Base-by-base conservation (phyloP, 805 yeast species). In the Wickerhamomyces hampshirensis region DNA sequence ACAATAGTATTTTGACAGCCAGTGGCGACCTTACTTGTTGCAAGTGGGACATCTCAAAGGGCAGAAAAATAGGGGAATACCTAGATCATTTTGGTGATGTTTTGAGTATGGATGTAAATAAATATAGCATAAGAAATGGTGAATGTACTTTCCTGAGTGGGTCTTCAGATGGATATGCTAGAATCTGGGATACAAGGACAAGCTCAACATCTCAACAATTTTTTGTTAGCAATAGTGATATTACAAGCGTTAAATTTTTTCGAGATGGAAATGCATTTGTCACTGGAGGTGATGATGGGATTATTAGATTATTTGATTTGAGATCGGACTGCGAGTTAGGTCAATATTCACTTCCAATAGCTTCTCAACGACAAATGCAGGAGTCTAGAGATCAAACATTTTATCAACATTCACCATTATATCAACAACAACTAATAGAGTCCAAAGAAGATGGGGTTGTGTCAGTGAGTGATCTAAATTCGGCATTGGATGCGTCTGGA, bases 21-120 rank as follows among this genome's bases (percentile, higher is more conserved):
- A 79, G 89, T 28, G 96, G 95, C 4, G 97, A 88, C 56, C 74
- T 80, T 79, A 76, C 91, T 1, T 73, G 86, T 50, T 70, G 73
- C 1, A 55, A 80, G 35, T 89, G 96, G 96, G 95, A 89, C 57
- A 67, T 86, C 17, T 65, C 69, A 8, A 75, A 73, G 45, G 80
- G 84, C 1, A 64, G 62, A 15, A 66, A 69, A 44, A 59, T 66
- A 1, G 63, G 75, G 18, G 77, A 73, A 26, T 83, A 69, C 54
- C 57, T 71, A 12, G 87, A 80, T 37, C 91, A 83, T 59, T 55
- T 79, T 26, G 87, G 88, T 6, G 94, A 84, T 56, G 82, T 84
- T 14, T 57, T 84, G 26, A 64, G 75, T 29, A 40, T 83, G 34
- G 53, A 69, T 14, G 43, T 58, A 54, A 60, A 23, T 42, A 46